Conservation (phyloP, 139 green algal genomes). For the Diplosphaera chodatii region DNA sequence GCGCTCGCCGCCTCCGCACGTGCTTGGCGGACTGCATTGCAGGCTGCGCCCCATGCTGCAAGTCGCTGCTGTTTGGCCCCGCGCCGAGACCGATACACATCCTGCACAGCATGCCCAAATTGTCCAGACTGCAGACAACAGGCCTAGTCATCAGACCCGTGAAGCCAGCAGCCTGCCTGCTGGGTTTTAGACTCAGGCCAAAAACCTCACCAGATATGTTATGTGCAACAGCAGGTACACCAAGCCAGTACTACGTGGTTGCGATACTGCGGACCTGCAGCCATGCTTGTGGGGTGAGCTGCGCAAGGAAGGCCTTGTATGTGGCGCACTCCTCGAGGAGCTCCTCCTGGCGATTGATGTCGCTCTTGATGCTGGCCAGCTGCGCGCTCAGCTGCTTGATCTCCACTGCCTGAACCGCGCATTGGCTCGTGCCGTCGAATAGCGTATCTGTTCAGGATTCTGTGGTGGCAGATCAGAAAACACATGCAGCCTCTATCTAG, state of each 20-base stretch:
- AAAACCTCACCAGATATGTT: no score
- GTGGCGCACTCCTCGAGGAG: conserved; percentile 71
- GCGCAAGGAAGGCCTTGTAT: conserved; percentile 86
- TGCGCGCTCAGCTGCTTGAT: conserved; percentile 82
- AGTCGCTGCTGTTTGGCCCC: not conserved
- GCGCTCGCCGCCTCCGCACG: not conserved
- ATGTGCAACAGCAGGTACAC: no score
- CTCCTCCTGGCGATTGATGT: conserved; percentile 88
- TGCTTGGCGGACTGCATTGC: not conserved
- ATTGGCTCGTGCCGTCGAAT: no score
- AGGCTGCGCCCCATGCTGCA: not conserved
- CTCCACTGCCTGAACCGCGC: conserved; percentile 67
- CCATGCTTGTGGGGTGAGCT: conserved; percentile 59
- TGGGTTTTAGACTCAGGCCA: no score
- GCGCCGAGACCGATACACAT: not conserved
- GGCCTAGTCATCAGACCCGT: no score
- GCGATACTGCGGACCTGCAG: conserved; percentile 61
- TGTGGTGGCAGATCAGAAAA: no score
- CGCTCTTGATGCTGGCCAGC: conserved; percentile 54
- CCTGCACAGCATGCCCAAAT: not conserved
- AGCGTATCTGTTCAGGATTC: no score
- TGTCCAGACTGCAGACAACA: no score
- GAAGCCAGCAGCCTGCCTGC: no score
- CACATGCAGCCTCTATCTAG: no score
- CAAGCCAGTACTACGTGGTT: no score